Conservation (phyloP, 1,139 yeast genomes). For the Blastobotrys illinoisensis region DNA sequence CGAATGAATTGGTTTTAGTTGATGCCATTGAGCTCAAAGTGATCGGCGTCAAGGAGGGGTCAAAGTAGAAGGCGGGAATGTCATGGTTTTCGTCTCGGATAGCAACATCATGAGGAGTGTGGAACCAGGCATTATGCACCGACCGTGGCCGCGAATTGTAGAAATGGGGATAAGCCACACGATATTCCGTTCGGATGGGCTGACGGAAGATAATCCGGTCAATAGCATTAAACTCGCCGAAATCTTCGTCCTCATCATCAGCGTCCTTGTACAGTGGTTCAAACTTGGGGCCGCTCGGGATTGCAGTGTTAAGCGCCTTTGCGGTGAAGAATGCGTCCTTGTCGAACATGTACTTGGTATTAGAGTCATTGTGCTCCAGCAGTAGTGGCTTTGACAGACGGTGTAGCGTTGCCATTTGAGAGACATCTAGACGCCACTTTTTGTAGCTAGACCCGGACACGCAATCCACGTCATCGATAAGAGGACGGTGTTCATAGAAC, state of each 20-base stretch:
- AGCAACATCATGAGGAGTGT: conserved; percentile 51
- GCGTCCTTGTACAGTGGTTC: conserved; percentile 74
- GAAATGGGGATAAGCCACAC: conserved; percentile 78
- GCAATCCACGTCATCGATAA: conserved; percentile 48
- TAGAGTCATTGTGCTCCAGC: conserved; percentile 48
- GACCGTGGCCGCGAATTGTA: conserved; percentile 74
- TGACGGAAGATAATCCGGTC: conserved; percentile 79
- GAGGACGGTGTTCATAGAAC: conserved; percentile 76
- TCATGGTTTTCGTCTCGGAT: conserved; percentile 46
- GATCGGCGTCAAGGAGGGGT: conserved; percentile 53
- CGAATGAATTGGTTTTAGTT: conserved; percentile 20
- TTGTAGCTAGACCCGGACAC: conserved; percentile 77
- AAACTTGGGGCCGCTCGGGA: conserved; percentile 96
- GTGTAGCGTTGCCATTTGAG: conserved; percentile 61
- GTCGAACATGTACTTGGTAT: conserved; percentile 66
- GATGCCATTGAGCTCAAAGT: conserved; percentile 35
- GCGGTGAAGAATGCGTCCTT: conserved; percentile 79
- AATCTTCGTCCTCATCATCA: conserved; percentile 67
- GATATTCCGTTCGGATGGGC: conserved; percentile 75
- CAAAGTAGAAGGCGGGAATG: conserved; percentile 53
- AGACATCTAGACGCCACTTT: conserved; percentile 60
- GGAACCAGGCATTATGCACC: conserved; percentile 57
- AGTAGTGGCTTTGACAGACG: conserved; percentile 66
- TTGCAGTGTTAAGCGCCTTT: conserved; percentile 75
- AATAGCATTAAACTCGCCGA: conserved; percentile 81